phyloP scores from a whole-genome alignment of 192 early-diverging fungal genomes.

The Chytriomyces sp. region DNA sequence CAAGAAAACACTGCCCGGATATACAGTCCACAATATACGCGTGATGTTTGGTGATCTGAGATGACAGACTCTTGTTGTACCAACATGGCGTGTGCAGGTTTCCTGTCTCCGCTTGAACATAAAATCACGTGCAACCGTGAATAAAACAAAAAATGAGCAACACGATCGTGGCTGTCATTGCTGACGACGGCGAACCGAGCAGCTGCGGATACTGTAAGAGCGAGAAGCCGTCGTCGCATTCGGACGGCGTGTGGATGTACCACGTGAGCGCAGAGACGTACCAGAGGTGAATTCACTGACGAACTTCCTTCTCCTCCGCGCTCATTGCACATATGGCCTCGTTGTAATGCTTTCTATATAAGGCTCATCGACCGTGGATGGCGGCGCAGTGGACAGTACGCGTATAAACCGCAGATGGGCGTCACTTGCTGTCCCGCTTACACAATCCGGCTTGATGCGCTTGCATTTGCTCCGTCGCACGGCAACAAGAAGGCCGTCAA shows the following conservation, averaged over 20 bases:
- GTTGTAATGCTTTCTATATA: slow-evolving; percentile 56
- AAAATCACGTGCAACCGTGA: no score
- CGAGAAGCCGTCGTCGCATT: slow-evolving; percentile 46
- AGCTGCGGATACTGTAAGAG: slow-evolving; percentile 73
- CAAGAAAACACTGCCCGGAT: no score
- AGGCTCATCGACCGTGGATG: slow-evolving; percentile 73
- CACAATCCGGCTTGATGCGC: slow-evolving; percentile 71
- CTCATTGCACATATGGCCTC: not conserved
- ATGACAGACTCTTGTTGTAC: no score
- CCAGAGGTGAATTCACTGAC: slow-evolving; percentile 3
- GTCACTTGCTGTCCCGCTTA: slow-evolving; percentile 76
- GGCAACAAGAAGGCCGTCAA: slow-evolving; percentile 71
- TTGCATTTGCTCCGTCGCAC: slow-evolving; percentile 49
- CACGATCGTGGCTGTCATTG: slow-evolving; percentile 12
- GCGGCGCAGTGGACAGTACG: slow-evolving; percentile 74
- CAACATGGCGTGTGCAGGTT: no score
- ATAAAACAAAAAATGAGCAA: not conserved
- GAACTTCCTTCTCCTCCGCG: not conserved
- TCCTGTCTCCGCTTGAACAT: no score
- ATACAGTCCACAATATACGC: no score
- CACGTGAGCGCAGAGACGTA: slow-evolving; percentile 49
- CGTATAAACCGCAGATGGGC: slow-evolving; percentile 74
- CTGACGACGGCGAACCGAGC: slow-evolving; percentile 24
- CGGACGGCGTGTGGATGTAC: slow-evolving; percentile 70
- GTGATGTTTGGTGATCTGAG: no score